These are phyloP conservation scores for Tricholoma hemisulphureum DNA, from an alignment of 768 basidiomycete genomes.

Conservation along the genomic window DNA sequence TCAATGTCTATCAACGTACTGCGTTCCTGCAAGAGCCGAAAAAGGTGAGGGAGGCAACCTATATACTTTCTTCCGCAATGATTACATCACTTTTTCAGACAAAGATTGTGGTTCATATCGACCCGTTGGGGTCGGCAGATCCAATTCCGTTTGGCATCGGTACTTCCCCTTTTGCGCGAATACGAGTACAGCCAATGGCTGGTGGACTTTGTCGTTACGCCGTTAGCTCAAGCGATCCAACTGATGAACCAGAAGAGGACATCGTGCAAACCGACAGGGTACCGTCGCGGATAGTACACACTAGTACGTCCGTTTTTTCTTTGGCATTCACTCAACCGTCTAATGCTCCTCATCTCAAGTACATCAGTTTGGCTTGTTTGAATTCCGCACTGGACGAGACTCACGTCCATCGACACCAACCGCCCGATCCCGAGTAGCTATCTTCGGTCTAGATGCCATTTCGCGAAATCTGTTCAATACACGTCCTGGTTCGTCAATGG, in stretches of 20 bases:
- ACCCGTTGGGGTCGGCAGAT: conserved; percentile 71
- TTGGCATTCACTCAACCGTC: not conserved
- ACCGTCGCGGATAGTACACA: conserved; percentile 74
- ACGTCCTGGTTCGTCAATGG: conserved; percentile 64
- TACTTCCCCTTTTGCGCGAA: conserved; percentile 72
- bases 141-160: conserved; percentile 72
- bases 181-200: conserved; percentile 79
- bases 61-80: conserved; percentile 2
- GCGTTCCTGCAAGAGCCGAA: conserved; percentile 74
- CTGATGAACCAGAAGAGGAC: conserved; percentile 76
- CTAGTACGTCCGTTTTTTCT: conserved; percentile 52
- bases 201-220: conserved; percentile 80
- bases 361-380: conserved; percentile 86
- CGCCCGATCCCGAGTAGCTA: conserved; percentile 73
- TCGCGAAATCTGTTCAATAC: conserved; percentile 84
- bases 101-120: conserved; percentile 86
- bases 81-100: conserved; percentile 47
- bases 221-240: conserved; percentile 71
- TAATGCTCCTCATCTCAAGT: conserved; percentile 42
- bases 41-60: conserved; percentile 53
- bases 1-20: conserved; percentile 82
- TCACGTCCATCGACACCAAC: conserved; percentile 88
- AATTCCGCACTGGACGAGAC: conserved; percentile 72
- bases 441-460: conserved; percentile 86
- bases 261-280: conserved; percentile 77